These are phyloP conservation scores for Aspergillus jensenii DNA, from an alignment of 2,329 filamentous ascomycete genomes.

Conservation along the genomic window DNA sequence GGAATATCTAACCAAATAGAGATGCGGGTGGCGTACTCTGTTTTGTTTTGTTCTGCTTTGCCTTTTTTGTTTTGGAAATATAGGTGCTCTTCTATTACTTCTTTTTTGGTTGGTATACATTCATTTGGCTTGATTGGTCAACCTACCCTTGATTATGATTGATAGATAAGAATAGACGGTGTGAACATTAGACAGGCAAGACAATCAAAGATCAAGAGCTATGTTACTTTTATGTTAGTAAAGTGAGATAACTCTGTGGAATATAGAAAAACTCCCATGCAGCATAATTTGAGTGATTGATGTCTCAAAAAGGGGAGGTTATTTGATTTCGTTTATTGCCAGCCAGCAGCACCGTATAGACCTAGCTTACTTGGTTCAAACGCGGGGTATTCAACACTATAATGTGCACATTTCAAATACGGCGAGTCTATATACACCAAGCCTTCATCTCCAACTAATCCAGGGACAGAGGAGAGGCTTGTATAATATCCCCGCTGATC, in stretches of 20 bases:
- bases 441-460: slow-evolving; percentile 21
- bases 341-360: neutral
- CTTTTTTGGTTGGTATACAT: slow-evolving; percentile 1
- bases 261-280: no score
- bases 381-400: neutral
- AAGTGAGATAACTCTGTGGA: no score
- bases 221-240: no score
- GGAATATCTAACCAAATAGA: neutral
- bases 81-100: neutral
- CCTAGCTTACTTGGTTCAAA: no score
- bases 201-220: neutral
- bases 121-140: neutral
- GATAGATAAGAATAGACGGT: neutral
- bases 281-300: no score
- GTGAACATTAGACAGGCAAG: neutral
- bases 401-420: slow-evolving; percentile 18
- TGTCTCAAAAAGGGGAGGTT: neutral
- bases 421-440: slow-evolving; percentile 32
- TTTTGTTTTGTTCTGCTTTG: neutral
- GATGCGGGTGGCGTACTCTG: neutral
- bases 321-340: neutral
- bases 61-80: neutral
- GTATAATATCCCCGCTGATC: slow-evolving; percentile 30
- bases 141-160: neutral
- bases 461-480: slow-evolving; percentile 21